Percentiles rank a stretch among this genome's conserved stretches.
Evolutionary conservation across 495 filamentous ascomycete species (phyloP).

Genomic region (Hypoxylon intermedium): DNA sequence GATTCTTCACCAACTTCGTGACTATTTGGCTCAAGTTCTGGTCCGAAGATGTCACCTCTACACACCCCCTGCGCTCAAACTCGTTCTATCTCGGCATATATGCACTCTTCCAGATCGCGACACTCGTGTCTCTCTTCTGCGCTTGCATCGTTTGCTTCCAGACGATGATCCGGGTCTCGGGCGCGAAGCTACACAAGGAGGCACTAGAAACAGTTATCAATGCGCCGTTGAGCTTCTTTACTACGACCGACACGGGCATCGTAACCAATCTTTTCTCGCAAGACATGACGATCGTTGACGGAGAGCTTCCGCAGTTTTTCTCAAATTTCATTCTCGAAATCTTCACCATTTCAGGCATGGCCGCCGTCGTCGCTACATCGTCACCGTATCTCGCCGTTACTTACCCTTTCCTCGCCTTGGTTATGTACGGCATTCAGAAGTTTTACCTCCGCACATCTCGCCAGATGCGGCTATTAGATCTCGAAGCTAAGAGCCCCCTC

Average conservation of each 20-base stretch:
- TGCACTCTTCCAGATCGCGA: slow-evolving; percentile 40
- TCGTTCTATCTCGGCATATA: slow-evolving; percentile 49
- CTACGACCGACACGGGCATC: slow-evolving; percentile 49
- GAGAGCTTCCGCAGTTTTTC: slow-evolving; percentile 35
- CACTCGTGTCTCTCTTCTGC: slow-evolving; percentile 20
- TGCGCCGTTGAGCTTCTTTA: slow-evolving; percentile 47
- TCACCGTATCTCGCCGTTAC: slow-evolving; percentile 43
- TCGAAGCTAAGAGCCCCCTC: slow-evolving; percentile 40
- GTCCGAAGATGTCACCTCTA: slow-evolving; percentile 41
- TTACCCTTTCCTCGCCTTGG: slow-evolving; percentile 33
- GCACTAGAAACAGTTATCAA: slow-evolving; percentile 37
- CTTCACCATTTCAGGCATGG: slow-evolving; percentile 34
- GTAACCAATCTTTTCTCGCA: slow-evolving; percentile 54
- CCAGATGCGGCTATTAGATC: slow-evolving; percentile 59
- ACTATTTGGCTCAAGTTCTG: slow-evolving; percentile 52
- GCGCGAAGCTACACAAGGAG: slow-evolving; percentile 39
- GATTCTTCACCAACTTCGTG: slow-evolving; percentile 47
- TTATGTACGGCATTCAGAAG: slow-evolving; percentile 62
- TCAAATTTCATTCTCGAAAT: slow-evolving; percentile 42
- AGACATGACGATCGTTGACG: slow-evolving; percentile 56
- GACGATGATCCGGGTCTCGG: slow-evolving; percentile 21
- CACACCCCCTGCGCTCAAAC: slow-evolving; percentile 34
- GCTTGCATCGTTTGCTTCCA: slow-evolving; percentile 12
- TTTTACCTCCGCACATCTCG: slow-evolving; percentile 67
- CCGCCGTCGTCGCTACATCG: slow-evolving; percentile 30